Evolutionary conservation across 2,329 filamentous ascomycete species (phyloP).

Genomic region (Aspergillus proliferans): DNA sequence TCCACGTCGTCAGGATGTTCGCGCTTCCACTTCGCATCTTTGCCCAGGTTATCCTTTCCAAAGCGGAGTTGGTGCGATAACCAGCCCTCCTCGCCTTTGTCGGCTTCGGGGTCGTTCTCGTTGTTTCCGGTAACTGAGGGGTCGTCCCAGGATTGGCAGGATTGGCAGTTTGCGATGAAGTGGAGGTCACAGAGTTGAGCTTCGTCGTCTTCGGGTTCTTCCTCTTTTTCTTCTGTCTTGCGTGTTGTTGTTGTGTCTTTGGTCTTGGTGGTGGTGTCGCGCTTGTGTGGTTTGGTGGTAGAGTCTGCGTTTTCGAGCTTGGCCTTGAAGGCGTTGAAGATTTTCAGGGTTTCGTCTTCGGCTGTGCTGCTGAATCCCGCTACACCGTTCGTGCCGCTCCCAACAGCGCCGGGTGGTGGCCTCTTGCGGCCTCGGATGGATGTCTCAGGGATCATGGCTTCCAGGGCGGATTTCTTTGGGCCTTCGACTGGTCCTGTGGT

Average conservation of each 20-base stretch:
- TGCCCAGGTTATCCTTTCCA: slow-evolving; percentile 81
- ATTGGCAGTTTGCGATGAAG: slow-evolving; percentile 93
- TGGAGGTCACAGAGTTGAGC: slow-evolving; percentile 81
- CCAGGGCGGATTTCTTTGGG: slow-evolving; percentile 41
- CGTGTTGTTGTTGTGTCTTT: neutral
- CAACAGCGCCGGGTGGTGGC: slow-evolving; percentile 33
- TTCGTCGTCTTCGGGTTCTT: slow-evolving; percentile 50
- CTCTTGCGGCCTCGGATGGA: slow-evolving; percentile 43
- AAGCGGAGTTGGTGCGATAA: slow-evolving; percentile 81
- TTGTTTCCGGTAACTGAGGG: slow-evolving; percentile 24
- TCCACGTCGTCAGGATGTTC: slow-evolving; percentile 75
- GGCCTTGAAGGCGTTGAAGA: slow-evolving; percentile 73
- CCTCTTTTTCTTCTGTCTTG: slow-evolving; percentile 7
- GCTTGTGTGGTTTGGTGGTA: slow-evolving; percentile 12
- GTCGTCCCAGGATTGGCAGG: slow-evolving; percentile 78
- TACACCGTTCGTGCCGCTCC: slow-evolving; percentile 50
- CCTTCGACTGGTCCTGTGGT: slow-evolving; percentile 25
- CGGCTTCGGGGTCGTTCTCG: slow-evolving; percentile 46
- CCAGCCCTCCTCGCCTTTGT: slow-evolving; percentile 58
- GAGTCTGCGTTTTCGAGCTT: slow-evolving; percentile 55
- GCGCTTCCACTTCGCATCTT: slow-evolving; percentile 81
- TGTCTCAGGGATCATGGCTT: slow-evolving; percentile 43
- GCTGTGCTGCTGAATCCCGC: slow-evolving; percentile 45
- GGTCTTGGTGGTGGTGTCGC: slow-evolving; percentile 12
- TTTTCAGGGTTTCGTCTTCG: slow-evolving; percentile 60